Base-by-base conservation (phyloP, 2,329 filamentous ascomycete species). In the Aschersonia sp. region DNA sequence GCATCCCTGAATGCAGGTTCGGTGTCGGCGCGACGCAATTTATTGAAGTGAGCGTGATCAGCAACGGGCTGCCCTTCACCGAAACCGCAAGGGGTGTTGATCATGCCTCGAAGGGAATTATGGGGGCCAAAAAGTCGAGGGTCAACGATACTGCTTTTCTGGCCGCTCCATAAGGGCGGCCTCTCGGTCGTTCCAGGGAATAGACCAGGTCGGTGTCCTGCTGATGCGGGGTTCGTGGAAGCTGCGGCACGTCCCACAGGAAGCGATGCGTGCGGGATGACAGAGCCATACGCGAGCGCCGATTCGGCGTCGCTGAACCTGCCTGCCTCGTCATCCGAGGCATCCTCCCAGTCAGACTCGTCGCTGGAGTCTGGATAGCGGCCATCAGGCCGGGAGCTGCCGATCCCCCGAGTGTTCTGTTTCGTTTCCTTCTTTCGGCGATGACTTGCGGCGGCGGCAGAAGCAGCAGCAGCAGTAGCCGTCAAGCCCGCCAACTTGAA, bases 61-160 rank as follows among this genome's bases (percentile, higher is more conserved):
- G 62, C 31, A 52, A 61, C 28, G 2, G 52, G 44, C 10, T 55
- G 53, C 29, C 70, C 66, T 9, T 70, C 66, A 51, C 52, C 58
- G 45, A 77, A 79, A 9, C 76, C 76, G 52, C 74, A 78, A 6
- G 77, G 76, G 0, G 64, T 51, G 31, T 45, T 65, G 55, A 76
- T 68, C 62, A 70, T 66, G 35, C 72, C 79, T 51, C 68, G 72
- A 31, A 80, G 68, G n/a, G 76, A 81, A 58, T 80, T 82, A 47
- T 72, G 63, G 10, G 75, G 78, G 4, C 77, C 78, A 57, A 80
- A 81, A 40, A 77, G 64, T 51, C 67, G 64, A 9, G 77, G 78
- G 52, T 80, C 77, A 44, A 80, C 77, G 30, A 77, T 61, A 28
- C 72, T 74, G 45, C 62, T 68, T 58, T 71, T 73, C 45, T 65